These are phyloP conservation scores for Alternaria angustiovoidea DNA, from an alignment of 2,329 filamentous ascomycete species.

Conservation along the genomic window DNA sequence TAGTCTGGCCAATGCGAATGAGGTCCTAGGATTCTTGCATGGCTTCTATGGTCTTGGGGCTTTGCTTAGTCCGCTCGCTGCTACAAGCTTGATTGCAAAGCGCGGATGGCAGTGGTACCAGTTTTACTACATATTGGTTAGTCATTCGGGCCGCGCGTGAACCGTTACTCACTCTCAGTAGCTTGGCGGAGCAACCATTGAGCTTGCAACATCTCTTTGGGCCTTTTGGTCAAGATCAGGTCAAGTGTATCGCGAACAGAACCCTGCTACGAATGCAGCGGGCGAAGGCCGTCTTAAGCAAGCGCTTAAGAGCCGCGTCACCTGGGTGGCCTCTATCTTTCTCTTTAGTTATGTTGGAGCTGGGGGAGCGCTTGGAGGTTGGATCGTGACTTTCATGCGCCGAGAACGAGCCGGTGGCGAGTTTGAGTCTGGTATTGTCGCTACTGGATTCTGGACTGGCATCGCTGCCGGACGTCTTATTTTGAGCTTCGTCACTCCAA, in stretches of 20 bases:
- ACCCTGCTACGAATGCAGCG: slow-evolving; percentile 49
- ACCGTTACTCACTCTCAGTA: background rate
- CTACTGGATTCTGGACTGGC: slow-evolving; percentile 83
- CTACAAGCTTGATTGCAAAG: slow-evolving; percentile 73
- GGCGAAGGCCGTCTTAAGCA: slow-evolving; percentile 58
- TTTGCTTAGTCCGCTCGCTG: slow-evolving; percentile 71
- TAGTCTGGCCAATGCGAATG: slow-evolving; percentile 74
- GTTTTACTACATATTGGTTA: slow-evolving; percentile 74
- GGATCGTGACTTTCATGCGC: slow-evolving; percentile 86
- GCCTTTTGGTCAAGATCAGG: slow-evolving; percentile 71
- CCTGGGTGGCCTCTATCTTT: slow-evolving; percentile 75
- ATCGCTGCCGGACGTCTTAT: slow-evolving; percentile 75
- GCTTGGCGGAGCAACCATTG: slow-evolving; percentile 60
- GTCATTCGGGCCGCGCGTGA: background rate
- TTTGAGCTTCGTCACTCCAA: slow-evolving; percentile 76
- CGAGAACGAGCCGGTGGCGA: slow-evolving; percentile 70
- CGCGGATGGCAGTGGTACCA: slow-evolving; percentile 69
- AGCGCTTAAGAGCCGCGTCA: slow-evolving; percentile 60
- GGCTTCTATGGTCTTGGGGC: slow-evolving; percentile 75
- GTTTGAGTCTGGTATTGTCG: slow-evolving; percentile 75
- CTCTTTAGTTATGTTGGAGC: slow-evolving; percentile 78
- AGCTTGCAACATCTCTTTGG: slow-evolving; percentile 59
- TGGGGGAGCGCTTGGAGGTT: slow-evolving; percentile 77
- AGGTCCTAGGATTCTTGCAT: slow-evolving; percentile 74
- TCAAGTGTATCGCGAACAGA: slow-evolving; percentile 60